phyloP scores from a whole-genome alignment of 768 basidiomycete species.

The Galerina sulciceps region DNA sequence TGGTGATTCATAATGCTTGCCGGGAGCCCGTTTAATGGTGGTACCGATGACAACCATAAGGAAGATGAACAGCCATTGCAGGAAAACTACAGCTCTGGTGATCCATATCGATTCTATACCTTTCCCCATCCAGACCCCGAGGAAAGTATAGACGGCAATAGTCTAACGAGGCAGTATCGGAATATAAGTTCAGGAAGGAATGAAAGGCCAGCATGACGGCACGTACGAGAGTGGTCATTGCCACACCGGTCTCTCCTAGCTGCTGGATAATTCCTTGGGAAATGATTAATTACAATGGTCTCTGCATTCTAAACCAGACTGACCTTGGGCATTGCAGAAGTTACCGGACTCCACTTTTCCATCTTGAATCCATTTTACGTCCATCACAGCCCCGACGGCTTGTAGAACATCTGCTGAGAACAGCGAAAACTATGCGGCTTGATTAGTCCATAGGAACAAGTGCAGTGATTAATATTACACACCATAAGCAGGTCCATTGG shows the following conservation, averaged over 20 bases:
- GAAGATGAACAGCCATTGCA: conserved; percentile 39
- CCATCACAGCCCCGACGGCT: conserved; percentile 39
- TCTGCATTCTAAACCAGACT: neutral
- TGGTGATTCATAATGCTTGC: conserved; percentile 31
- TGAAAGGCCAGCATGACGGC: neutral
- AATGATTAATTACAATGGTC: neutral
- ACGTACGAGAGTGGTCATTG: conserved; percentile 44
- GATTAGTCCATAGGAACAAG: neutral
- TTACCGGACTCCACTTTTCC: conserved; percentile 35
- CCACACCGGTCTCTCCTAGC: conserved; percentile 45
- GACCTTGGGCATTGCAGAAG: conserved; percentile 43
- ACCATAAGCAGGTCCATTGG: conserved; percentile 49
- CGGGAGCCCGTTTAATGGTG: conserved; percentile 18
- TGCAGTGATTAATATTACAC: neutral
- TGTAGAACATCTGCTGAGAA: conserved; percentile 40
- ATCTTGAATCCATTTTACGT: conserved; percentile 38
- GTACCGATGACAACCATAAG: conserved; percentile 36
- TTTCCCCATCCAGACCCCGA: conserved; percentile 39
- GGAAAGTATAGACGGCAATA: conserved; percentile 46
- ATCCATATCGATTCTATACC: conserved; percentile 26
- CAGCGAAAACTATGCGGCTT: conserved; percentile 24
- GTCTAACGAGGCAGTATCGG: conserved; percentile 26
- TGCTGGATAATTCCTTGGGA: conserved; percentile 40
- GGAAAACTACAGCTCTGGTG: conserved; percentile 28
- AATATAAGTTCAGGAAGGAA: too few species aligned